phyloP scores from a whole-genome alignment of 2,329 filamentous ascomycete species.

The Chaetomium sp. region DNA sequence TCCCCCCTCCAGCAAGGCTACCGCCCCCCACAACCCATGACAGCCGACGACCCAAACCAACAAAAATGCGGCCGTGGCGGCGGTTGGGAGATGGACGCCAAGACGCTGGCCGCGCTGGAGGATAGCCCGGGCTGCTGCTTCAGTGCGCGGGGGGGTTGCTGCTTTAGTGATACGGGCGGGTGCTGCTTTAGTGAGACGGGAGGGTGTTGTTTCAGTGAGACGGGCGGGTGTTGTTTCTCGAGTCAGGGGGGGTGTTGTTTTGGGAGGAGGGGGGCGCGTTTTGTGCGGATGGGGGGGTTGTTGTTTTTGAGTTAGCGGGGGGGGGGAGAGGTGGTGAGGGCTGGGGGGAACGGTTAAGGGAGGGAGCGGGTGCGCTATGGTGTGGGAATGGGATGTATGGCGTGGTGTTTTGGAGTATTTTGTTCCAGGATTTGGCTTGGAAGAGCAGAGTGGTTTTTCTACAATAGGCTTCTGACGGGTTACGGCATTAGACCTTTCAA shows the following conservation, averaged over 20 bases:
- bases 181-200: constrained; percentile 22
- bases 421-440: too few relatives aligned
- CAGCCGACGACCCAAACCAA: background rate
- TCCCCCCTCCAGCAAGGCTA: background rate
- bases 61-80: too few relatives aligned
- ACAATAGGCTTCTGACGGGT: too few relatives aligned
- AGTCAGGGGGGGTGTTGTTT: constrained; percentile 29
- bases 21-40: background rate
- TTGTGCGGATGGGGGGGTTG: constrained; percentile 4
- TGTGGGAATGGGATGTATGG: too few relatives aligned
- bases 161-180: constrained; percentile 28
- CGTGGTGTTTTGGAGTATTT: too few relatives aligned
- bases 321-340: too few relatives aligned
- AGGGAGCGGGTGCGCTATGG: too few relatives aligned
- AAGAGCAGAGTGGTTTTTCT: too few relatives aligned
- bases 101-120: background rate
- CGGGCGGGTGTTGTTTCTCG: constrained; percentile 30
- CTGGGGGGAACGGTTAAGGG: too few relatives aligned
- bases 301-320: background rate
- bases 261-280: constrained; percentile 26
- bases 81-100: constrained; percentile 5
- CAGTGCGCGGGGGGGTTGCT: constrained; percentile 28
- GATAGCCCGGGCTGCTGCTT: constrained; percentile 18
- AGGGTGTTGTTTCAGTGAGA: constrained; percentile 16
- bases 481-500: too few relatives aligned